These are phyloP conservation scores for Erucastrum elatum DNA, from an alignment of 345 rosid species.

Conservation along the genomic window DNA sequence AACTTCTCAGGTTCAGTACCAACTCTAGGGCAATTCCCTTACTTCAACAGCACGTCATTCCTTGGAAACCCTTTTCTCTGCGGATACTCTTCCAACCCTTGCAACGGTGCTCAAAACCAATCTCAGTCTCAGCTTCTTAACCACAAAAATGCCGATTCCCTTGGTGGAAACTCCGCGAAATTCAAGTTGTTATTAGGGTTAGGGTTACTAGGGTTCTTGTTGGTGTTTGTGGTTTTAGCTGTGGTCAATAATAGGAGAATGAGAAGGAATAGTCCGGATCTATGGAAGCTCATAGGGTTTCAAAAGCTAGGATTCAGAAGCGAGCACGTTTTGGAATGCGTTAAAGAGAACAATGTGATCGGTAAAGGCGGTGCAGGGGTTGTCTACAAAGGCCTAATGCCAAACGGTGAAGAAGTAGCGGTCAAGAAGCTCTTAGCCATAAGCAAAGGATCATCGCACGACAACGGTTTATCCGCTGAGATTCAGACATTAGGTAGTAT, in stretches of 20 bases:
- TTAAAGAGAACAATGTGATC: conserved; percentile 79
- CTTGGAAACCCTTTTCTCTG: conserved; percentile 86
- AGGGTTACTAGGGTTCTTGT: conserved; percentile 68
- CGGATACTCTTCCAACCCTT: conserved; percentile 64
- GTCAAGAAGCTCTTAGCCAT: conserved; percentile 78
- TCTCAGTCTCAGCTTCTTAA: conserved; percentile 37
- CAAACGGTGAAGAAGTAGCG: conserved; percentile 82
- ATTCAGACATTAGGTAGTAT: conserved; percentile 84
- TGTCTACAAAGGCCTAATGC: conserved; percentile 83
- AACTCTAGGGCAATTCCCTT: conserved; percentile 66
- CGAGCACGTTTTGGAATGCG: conserved; percentile 77
- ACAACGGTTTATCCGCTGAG: conserved; percentile 85
- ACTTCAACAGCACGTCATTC: conserved; percentile 84
- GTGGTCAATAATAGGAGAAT: conserved; percentile 58
- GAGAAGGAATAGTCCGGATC: conserved; percentile 41
- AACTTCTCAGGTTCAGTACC: conserved; percentile 79
- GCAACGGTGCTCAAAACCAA: conserved; percentile 46
- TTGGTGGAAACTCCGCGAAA: conserved; percentile 39
- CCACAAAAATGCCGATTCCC: conserved; percentile 36
- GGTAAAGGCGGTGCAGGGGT: conserved; percentile 95
- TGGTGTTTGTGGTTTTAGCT: conserved; percentile 63
- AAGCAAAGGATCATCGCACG: conserved; percentile 66
- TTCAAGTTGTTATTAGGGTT: conserved; percentile 79
- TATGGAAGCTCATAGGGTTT: conserved; percentile 86
- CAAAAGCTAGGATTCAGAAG: conserved; percentile 76